These are phyloP conservation scores for Sporothrix mexicana DNA, from an alignment of 2,329 filamentous ascomycete genomes.

Conservation along the genomic window DNA sequence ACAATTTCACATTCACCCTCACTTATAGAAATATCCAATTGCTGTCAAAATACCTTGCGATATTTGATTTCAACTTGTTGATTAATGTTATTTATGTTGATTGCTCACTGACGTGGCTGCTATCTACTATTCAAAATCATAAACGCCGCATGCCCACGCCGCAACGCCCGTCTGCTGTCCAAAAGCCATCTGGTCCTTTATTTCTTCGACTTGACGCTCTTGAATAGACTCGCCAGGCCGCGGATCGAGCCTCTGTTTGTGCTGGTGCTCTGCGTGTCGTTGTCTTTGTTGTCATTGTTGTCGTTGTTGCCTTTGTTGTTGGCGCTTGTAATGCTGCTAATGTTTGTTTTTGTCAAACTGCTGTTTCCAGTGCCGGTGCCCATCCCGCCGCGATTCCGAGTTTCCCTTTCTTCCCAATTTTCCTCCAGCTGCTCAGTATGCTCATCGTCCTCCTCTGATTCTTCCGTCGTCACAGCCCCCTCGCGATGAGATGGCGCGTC, in stretches of 20 bases:
- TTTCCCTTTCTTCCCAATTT: neutral
- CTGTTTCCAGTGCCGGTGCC: neutral
- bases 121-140: neutral
- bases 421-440: neutral
- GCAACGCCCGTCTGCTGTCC: too few species aligned
- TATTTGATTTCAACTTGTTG: neutral
- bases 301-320: neutral
- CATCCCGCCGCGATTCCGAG: neutral
- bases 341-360: slow-evolving; percentile 2
- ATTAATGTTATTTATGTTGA: neutral
- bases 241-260: slow-evolving; percentile 6
- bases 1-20: neutral
- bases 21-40: neutral
- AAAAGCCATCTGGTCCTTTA: neutral
- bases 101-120: neutral
- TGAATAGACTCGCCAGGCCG: slow-evolving; percentile 11
- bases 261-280: neutral
- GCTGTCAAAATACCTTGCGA: neutral
- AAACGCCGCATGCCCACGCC: neutral
- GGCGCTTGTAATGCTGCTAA: neutral
- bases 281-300: neutral
- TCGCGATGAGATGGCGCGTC: slow-evolving; percentile 28
- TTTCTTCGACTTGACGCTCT: neutral
- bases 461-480: neutral
- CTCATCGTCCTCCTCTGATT: neutral